phyloP scores from a whole-genome alignment of 805 yeast genomes.

The Saccharomycopsis schoenii region DNA sequence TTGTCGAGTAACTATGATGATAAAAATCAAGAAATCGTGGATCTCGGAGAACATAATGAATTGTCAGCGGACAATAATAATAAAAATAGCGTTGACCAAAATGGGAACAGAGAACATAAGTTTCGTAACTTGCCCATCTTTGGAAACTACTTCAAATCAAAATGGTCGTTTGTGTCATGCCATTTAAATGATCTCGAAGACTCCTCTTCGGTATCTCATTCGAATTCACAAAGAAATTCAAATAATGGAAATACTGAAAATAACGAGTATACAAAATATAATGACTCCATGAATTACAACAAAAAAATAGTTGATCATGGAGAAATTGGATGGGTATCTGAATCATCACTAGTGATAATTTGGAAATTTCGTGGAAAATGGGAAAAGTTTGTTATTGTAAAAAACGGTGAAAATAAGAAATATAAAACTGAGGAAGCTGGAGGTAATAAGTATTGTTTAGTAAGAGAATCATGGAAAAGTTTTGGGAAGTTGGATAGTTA shows the following conservation, averaged over 20 bases:
- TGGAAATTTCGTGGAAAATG: slow-evolving; percentile 70
- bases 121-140: slow-evolving; percentile 13
- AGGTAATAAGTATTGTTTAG: slow-evolving; percentile 37
- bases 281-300: slow-evolving; percentile 22
- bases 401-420: slow-evolving; percentile 24
- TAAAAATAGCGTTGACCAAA: neutral
- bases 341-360: slow-evolving; percentile 59
- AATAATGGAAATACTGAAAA: neutral
- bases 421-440: slow-evolving; percentile 21
- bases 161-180: slow-evolving; percentile 18
- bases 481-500: slow-evolving; percentile 31
- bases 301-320: slow-evolving; percentile 30
- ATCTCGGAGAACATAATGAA: neutral
- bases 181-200: slow-evolving; percentile 11
- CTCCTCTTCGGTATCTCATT: neutral
- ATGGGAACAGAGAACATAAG: slow-evolving; percentile 13
- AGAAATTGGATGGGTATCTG: slow-evolving; percentile 60
- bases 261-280: slow-evolving; percentile 15
- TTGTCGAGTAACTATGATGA: slow-evolving; percentile 8
- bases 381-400: slow-evolving; percentile 76
- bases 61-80: neutral
- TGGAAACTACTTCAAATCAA: slow-evolving; percentile 16
- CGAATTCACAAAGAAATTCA: neutral
- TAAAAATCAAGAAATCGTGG: neutral
- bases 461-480: slow-evolving; percentile 64